Conservation (phyloP, 108 stramenopile species). For the Pseudonitzschia delicatissima region DNA sequence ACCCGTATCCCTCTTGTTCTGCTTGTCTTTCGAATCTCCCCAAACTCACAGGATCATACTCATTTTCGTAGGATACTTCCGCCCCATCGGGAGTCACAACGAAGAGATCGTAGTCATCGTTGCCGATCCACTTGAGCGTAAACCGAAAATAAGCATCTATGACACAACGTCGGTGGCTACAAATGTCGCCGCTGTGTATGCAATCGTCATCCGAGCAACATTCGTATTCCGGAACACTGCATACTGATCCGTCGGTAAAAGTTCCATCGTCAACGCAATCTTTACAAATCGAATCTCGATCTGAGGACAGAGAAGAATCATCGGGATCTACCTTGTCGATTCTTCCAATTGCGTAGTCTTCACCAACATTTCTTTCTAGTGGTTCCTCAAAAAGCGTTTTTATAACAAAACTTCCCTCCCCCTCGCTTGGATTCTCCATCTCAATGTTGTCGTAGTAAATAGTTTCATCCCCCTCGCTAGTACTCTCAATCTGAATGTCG, state of each 20-base stretch:
- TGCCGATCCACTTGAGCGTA: constrained; percentile 31
- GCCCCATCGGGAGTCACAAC: constrained; percentile 29
- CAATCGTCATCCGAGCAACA: constrained; percentile 30
- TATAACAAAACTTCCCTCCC: no score
- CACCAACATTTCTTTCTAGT: no score
- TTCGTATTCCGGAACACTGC: constrained; percentile 12
- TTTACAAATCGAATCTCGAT: no score
- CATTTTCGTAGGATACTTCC: constrained; percentile 13
- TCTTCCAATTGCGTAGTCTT: no score
- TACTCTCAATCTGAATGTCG: no score
- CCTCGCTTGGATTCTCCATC: no score
- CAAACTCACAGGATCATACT: constrained; percentile 11
- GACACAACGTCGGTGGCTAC: constrained; percentile 29
- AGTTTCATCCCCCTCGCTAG: no score
- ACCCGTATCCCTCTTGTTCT: constrained; percentile 12
- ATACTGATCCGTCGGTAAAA: background rate
- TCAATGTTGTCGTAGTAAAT: no score
- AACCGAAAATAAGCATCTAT: constrained; percentile 29
- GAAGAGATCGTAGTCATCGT: constrained; percentile 34
- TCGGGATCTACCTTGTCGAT: no score
- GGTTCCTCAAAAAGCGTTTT: no score
- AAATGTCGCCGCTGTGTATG: constrained; percentile 9
- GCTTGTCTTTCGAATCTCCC: constrained; percentile 24
- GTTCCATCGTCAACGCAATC: no score
- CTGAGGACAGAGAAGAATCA: no score